Conservation (phyloP, 805 yeast genomes). For the Wickerhamomyces xylosicus region DNA sequence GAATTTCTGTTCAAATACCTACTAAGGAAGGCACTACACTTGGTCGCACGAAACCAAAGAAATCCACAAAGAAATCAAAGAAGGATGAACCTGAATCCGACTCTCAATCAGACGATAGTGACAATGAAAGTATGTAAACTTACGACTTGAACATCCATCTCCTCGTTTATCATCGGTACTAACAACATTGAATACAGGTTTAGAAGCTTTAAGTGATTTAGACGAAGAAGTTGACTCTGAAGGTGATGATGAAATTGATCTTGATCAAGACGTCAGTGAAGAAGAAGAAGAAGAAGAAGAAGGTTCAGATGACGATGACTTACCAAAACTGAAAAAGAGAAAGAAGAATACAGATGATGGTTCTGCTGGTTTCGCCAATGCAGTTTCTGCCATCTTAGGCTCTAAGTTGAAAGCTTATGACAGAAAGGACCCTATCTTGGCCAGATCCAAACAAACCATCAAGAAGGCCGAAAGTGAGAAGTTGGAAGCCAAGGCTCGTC, state of each 20-base stretch:
- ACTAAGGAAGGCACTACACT: neutral
- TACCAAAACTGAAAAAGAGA: constrained; percentile 41
- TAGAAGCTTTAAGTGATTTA: neutral
- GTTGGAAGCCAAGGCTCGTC: constrained; percentile 74
- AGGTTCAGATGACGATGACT: constrained; percentile 26
- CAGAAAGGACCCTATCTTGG: constrained; percentile 82
- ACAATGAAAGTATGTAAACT: neutral
- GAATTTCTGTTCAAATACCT: constrained; percentile 12
- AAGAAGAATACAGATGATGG: constrained; percentile 58
- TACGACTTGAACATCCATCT: too few species aligned
- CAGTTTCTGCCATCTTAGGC: constrained; percentile 73
- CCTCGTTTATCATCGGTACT: too few species aligned
- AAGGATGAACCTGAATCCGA: neutral
- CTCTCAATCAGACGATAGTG: neutral
- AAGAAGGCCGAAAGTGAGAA: constrained; percentile 73
- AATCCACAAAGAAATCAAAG: neutral
- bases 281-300: constrained; percentile 16
- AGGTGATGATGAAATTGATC: constrained; percentile 5
- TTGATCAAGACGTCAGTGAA: constrained; percentile 6
- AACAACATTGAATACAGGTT: neutral
- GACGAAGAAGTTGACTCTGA: constrained; percentile 5
- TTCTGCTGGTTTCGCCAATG: constrained; percentile 68
- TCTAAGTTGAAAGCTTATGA: constrained; percentile 85
- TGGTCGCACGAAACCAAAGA: neutral
- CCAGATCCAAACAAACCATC: constrained; percentile 62